A percentile compares a stretch with the other conserved stretches of the same genome.
phyloP scores from a whole-genome alignment of 257 asterid genomes.

The Haberlea rhodopensis region DNA sequence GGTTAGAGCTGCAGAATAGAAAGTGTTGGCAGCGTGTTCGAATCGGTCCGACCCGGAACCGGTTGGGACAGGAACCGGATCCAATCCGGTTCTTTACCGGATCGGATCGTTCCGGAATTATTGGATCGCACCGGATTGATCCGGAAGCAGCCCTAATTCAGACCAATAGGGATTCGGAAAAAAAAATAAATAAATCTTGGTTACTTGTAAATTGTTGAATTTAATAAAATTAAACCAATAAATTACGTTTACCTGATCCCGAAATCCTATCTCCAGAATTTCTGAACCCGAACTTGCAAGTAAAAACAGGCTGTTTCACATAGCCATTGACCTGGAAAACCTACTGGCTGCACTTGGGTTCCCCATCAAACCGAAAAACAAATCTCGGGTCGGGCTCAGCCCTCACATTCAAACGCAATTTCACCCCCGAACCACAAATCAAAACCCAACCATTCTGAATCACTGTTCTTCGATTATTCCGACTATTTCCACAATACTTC shows the following conservation, averaged over 20 bases:
- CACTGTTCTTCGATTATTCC: constrained; percentile 39
- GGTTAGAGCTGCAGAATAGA: too few relatives aligned
- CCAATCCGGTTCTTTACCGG: too few relatives aligned
- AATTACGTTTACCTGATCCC: constrained; percentile 63
- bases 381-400: constrained; percentile 97
- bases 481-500: constrained; percentile 45
- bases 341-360: constrained; percentile 98
- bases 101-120: too few relatives aligned
- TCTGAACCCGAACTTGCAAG: constrained; percentile 87
- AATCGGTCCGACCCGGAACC: too few relatives aligned
- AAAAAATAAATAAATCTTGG: not conserved
- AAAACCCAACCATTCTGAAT: constrained; percentile 82
- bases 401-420: constrained; percentile 63
- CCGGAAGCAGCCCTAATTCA: too few relatives aligned
- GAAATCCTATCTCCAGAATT: constrained; percentile 53
- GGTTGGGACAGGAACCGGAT: too few relatives aligned
- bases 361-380: constrained; percentile 87
- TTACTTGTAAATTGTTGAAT: not conserved
- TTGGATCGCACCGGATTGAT: too few relatives aligned
- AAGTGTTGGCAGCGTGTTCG: too few relatives aligned
- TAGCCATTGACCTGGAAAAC: constrained; percentile 94
- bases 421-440: constrained; percentile 38
- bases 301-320: constrained; percentile 81
- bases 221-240: not conserved
- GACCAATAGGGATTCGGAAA: not conserved